Evolutionary conservation across 305 asterid genomes (phyloP).

Genomic region (Solanum hybrid): DNA sequence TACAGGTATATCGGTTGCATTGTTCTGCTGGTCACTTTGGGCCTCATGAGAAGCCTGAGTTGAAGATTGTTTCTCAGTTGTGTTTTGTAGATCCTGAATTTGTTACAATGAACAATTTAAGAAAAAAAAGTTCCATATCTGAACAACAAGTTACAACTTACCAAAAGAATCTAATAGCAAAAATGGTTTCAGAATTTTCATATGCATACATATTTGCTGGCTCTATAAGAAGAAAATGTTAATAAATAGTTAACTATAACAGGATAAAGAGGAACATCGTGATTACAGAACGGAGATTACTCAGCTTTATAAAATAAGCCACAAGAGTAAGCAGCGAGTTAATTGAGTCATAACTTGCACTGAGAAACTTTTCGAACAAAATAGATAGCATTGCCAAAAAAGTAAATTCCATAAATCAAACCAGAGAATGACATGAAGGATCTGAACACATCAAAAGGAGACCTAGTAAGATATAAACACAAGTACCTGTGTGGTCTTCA

Average conservation of each 20-base stretch:
- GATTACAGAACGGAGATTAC: background rate
- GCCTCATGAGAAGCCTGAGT: conserved; percentile 52
- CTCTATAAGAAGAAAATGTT: background rate
- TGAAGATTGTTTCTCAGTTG: conserved; percentile 52
- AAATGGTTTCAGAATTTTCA: background rate
- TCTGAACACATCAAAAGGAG: background rate
- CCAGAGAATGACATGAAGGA: background rate
- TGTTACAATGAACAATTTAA: background rate
- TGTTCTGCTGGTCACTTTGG: conserved; percentile 48
- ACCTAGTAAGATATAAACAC: background rate
- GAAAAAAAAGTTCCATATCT: background rate
- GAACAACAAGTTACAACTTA: background rate
- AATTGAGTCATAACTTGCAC: background rate
- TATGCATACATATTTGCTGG: background rate
- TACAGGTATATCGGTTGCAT: conserved; percentile 51
- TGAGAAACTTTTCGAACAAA: background rate
- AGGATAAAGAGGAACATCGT: background rate
- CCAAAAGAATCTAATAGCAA: background rate
- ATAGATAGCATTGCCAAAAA: background rate
- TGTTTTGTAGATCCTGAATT: conserved; percentile 45
- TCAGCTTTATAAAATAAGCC: background rate
- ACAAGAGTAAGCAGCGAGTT: background rate
- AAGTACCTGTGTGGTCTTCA: conserved; percentile 13
- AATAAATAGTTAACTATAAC: background rate
- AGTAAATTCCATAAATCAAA: background rate